These are phyloP conservation scores for Knufia petricola DNA, from an alignment of 2,329 filamentous ascomycete species.

Conservation along the genomic window DNA sequence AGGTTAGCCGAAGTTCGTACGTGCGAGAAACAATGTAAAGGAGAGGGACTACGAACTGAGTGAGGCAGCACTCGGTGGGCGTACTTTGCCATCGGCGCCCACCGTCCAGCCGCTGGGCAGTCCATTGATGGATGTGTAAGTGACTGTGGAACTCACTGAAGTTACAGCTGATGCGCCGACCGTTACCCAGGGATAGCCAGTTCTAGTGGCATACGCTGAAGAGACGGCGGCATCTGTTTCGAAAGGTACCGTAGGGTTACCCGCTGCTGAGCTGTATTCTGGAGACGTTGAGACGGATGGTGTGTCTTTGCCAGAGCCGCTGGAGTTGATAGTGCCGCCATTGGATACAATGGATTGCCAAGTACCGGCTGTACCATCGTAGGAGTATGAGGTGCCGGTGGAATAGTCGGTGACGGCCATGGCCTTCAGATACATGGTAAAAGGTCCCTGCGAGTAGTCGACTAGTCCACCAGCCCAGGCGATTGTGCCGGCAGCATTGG, in stretches of 20 bases:
- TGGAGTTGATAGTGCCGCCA: conserved; percentile 65
- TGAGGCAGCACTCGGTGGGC: conserved; percentile 55
- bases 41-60: conserved; percentile 26
- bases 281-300: conserved; percentile 43
- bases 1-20: conserved; percentile 14
- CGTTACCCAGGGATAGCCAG: conserved; percentile 59
- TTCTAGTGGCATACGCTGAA: conserved; percentile 45
- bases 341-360: conserved; percentile 75
- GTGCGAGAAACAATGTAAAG: background rate
- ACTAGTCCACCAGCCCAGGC: conserved; percentile 63
- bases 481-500: conserved; percentile 41
- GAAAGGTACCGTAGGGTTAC: conserved; percentile 29
- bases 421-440: conserved; percentile 63
- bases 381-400: conserved; percentile 74
- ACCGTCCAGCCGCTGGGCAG: conserved; percentile 77
- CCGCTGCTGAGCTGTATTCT: conserved; percentile 52
- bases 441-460: conserved; percentile 57
- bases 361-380: conserved; percentile 65
- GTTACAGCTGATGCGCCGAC: conserved; percentile 39
- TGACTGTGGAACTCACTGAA: conserved; percentile 29
- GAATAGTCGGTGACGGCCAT: conserved; percentile 67
- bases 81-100: conserved; percentile 64
- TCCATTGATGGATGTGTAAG: conserved; percentile 36
- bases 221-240: conserved; percentile 28
- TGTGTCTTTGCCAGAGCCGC: conserved; percentile 45